A percentile compares a stretch with the other conserved stretches of the same genome.
These are phyloP conservation scores for Ophiostoma sp. DNA, from an alignment of 2,329 filamentous ascomycete species.

Conservation along the genomic window DNA sequence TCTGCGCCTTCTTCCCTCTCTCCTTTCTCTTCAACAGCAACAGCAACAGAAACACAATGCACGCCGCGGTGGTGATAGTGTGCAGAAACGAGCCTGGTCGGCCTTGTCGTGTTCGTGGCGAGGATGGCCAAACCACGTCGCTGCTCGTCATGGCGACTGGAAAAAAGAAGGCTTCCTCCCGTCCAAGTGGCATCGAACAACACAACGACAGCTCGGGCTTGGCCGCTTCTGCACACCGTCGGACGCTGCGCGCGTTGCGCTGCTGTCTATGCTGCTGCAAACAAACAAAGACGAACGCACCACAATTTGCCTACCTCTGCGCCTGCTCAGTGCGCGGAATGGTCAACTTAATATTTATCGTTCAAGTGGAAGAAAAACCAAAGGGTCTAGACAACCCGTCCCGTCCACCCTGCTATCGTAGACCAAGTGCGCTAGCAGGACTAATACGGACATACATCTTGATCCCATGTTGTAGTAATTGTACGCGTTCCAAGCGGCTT, in stretches of 20 bases:
- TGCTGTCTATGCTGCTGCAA: background rate
- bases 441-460: slow-evolving; percentile 58
- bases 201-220: background rate
- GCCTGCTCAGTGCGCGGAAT: slow-evolving; percentile 52
- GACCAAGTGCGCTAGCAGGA: slow-evolving; percentile 53
- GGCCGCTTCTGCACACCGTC: background rate
- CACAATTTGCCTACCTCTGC: slow-evolving; percentile 55
- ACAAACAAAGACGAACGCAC: slow-evolving; percentile 10
- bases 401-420: slow-evolving; percentile 60
- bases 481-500: too few species aligned
- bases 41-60: background rate
- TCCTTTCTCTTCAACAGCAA: background rate
- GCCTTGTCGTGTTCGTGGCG: background rate
- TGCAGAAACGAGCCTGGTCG: background rate
- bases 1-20: background rate
- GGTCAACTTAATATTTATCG: slow-evolving; percentile 56
- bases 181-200: slow-evolving; percentile 7
- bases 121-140: background rate
- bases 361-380: slow-evolving; percentile 56
- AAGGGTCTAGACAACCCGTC: slow-evolving; percentile 63
- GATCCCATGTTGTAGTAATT: background rate
- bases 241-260: background rate
- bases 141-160: background rate
- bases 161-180: slow-evolving; percentile 2
- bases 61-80: background rate